phyloP scores from a whole-genome alignment of 2,329 filamentous ascomycete genomes.

The Colletotrichum truncatum region DNA sequence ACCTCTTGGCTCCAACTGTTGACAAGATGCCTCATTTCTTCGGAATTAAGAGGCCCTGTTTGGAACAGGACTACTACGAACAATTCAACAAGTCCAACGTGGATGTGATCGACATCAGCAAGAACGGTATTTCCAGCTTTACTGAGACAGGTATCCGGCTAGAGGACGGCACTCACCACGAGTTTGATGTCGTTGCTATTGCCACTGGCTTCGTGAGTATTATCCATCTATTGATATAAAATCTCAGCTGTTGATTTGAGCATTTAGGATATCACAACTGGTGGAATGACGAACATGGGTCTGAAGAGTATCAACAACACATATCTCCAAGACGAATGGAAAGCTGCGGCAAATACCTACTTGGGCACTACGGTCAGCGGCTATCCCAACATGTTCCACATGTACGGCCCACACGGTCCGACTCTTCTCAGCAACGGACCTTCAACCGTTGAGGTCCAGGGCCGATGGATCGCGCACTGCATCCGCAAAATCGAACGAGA shows the following conservation, averaged over 20 bases:
- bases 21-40: slow-evolving; percentile 60
- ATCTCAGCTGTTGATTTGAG: too few relatives aligned
- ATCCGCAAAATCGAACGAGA: slow-evolving; percentile 58
- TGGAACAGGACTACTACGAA: slow-evolving; percentile 56
- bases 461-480: slow-evolving; percentile 61
- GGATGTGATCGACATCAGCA: slow-evolving; percentile 50
- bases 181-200: slow-evolving; percentile 54
- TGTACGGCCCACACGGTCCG: slow-evolving; percentile 66
- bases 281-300: slow-evolving; percentile 55
- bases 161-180: slow-evolving; percentile 49
- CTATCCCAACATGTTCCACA: slow-evolving; percentile 61
- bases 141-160: slow-evolving; percentile 50
- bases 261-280: slow-evolving; percentile 10
- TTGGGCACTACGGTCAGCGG: slow-evolving; percentile 53
- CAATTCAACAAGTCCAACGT: slow-evolving; percentile 55
- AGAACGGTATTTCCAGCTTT: slow-evolving; percentile 50
- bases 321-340: slow-evolving; percentile 53
- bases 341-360: slow-evolving; percentile 50
- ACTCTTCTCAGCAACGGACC: slow-evolving; percentile 66
- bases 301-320: slow-evolving; percentile 49
- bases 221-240: background rate
- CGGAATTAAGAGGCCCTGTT: slow-evolving; percentile 59
- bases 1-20: slow-evolving; percentile 59
- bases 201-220: slow-evolving; percentile 56
- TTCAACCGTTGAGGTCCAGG: slow-evolving; percentile 62